A percentile compares a stretch with the other conserved stretches of the same genome.
phyloP scores from a whole-genome alignment of 2,329 filamentous ascomycete genomes.

The Cordyceps cicadae region DNA sequence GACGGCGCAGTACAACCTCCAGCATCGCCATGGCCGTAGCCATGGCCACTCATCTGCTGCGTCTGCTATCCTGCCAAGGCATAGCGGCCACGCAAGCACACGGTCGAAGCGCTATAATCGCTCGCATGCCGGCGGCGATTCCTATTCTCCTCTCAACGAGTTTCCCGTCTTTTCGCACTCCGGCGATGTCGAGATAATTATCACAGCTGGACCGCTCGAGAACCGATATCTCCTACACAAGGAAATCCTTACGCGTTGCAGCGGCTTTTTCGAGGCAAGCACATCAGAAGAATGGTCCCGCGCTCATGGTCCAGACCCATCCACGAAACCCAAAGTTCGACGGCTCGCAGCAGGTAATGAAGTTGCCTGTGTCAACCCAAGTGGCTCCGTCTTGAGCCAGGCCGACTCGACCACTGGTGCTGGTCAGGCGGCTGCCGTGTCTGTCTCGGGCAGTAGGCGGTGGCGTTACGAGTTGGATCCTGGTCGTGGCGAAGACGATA shows the following conservation, averaged over 20 bases:
- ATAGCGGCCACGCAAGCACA: conserved; percentile 32
- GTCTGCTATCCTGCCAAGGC: conserved; percentile 30
- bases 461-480: conserved; percentile 88
- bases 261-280: conserved; percentile 85
- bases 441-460: conserved; percentile 34
- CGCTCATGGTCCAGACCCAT: conserved; percentile 13
- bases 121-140: conserved; percentile 66
- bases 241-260: conserved; percentile 80
- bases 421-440: conserved; percentile 1
- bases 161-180: conserved; percentile 86
- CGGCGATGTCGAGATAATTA: conserved; percentile 85
- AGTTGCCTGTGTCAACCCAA: conserved; percentile 29
- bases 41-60: conserved; percentile 50
- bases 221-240: conserved; percentile 81
- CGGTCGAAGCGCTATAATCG: conserved; percentile 66
- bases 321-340: conserved; percentile 8
- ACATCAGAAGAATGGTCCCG: conserved; percentile 67
- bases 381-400: conserved; percentile 7
- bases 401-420: conserved; percentile 7
- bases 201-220: conserved; percentile 55
- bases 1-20: conserved; percentile 8
- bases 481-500: conserved; percentile 61
- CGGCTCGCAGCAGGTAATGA: conserved; percentile 30
- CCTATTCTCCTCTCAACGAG: conserved; percentile 71
- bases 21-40: conserved; percentile 28